Conservation (phyloP, 2,329 filamentous ascomycete genomes). For the Corynespora cassiicola region DNA sequence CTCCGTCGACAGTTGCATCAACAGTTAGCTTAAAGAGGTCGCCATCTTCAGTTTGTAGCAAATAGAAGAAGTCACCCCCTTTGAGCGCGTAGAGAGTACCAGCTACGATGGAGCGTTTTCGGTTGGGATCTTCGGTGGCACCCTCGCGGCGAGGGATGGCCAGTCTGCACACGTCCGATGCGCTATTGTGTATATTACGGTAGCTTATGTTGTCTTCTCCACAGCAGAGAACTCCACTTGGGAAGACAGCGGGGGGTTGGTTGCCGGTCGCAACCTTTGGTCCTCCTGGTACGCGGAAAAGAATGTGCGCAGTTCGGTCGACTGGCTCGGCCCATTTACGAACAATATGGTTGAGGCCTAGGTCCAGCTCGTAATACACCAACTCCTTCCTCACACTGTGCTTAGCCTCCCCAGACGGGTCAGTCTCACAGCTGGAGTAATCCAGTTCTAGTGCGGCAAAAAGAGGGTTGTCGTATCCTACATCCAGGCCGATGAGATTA, state of each 20-base stretch:
- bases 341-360: conserved; percentile 96
- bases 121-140: conserved; percentile 87
- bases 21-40: conserved; percentile 97
- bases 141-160: conserved; percentile 87
- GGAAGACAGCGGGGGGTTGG: no score
- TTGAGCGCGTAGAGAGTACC: conserved; percentile 99
- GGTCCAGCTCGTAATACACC: conserved; percentile 96
- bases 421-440: conserved; percentile 89
- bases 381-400: conserved; percentile 86
- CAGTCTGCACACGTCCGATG: conserved; percentile 83
- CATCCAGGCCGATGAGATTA: conserved; percentile 85
- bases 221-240: conserved; percentile 93
- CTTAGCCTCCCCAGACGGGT: conserved; percentile 82
- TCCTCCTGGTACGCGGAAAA: conserved; percentile 95
- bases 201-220: conserved; percentile 95
- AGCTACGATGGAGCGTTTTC: conserved; percentile 84
- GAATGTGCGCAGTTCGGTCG: conserved; percentile 83
- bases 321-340: conserved; percentile 96
- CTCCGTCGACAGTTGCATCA: conserved; percentile 74
- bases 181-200: conserved; percentile 78
- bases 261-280: no score
- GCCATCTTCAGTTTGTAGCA: conserved; percentile 96
- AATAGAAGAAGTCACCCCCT: conserved; percentile 89
- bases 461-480: conserved; percentile 95
- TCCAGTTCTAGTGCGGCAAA: conserved; percentile 96